Evolutionary conservation across 768 basidiomycete species (phyloP).

Genomic region (Mycena alexandri): DNA sequence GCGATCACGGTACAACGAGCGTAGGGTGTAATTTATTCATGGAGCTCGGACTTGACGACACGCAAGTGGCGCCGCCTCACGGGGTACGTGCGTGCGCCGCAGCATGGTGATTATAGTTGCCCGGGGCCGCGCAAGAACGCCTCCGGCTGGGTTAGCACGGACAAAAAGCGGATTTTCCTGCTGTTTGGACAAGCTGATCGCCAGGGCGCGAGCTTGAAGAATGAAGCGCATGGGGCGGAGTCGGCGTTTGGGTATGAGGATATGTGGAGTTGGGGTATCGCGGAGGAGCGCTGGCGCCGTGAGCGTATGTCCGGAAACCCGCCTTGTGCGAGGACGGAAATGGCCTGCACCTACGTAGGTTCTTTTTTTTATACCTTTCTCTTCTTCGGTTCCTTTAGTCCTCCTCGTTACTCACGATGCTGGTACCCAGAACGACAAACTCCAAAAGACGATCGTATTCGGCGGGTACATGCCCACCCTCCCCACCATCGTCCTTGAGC

Average conservation of each 20-base stretch:
- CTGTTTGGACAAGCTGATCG: slow-evolving; percentile 54
- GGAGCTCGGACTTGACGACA: slow-evolving; percentile 41
- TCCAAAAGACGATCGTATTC: slow-evolving; percentile 52
- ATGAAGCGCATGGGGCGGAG: slow-evolving; percentile 41
- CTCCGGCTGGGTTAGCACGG: slow-evolving; percentile 50
- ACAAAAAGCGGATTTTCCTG: slow-evolving; percentile 47
- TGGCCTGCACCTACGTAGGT: slow-evolving; percentile 46
- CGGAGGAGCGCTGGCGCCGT: slow-evolving; percentile 43
- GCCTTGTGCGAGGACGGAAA: slow-evolving; percentile 48
- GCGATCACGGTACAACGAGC: slow-evolving; percentile 43
- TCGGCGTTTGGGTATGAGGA: slow-evolving; percentile 42
- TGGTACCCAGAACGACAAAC: slow-evolving; percentile 14
- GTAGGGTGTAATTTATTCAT: slow-evolving; percentile 55
- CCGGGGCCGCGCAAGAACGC: slow-evolving; percentile 54
- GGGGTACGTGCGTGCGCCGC: slow-evolving; percentile 39
- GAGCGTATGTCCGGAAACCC: slow-evolving; percentile 48
- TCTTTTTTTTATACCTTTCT: too few species aligned
- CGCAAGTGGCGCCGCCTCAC: slow-evolving; percentile 44
- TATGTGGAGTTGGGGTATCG: slow-evolving; percentile 49
- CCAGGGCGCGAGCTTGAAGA: slow-evolving; percentile 40
- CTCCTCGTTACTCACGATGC: background rate
- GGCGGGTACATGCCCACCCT: slow-evolving; percentile 54
- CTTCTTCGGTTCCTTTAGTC: background rate
- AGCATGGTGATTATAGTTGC: slow-evolving; percentile 33
- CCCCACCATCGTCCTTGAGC: slow-evolving; percentile 37